Evolutionary conservation across 2,329 filamentous ascomycete species (phyloP).

Genomic region (Cladobotryum protrusum): DNA sequence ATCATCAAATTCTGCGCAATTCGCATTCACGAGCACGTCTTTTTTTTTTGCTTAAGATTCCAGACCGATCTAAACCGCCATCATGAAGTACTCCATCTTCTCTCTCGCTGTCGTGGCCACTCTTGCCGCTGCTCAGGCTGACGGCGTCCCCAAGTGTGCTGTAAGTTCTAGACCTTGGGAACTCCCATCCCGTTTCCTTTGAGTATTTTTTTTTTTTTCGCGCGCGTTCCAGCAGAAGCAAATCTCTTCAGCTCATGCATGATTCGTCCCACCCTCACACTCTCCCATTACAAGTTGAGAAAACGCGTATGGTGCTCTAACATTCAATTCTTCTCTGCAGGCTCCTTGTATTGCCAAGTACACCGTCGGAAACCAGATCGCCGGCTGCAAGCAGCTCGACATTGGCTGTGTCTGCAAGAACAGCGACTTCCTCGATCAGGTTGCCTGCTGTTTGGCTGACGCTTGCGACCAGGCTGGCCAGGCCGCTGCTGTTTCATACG

Average conservation of each 20-base stretch:
- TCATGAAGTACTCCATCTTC: conserved; percentile 31
- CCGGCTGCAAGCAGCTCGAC: conserved; percentile 33
- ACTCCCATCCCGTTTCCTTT: not conserved
- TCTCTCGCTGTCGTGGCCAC: conserved; percentile 25
- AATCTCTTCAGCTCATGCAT: not conserved
- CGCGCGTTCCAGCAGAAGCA: not conserved
- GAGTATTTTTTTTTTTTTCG: not conserved
- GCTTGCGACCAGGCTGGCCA: conserved; percentile 29
- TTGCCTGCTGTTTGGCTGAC: conserved; percentile 36
- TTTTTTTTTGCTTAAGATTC: no score
- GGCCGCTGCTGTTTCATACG: conserved; percentile 30
- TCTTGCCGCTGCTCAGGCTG: conserved; percentile 29
- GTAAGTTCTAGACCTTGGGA: conserved; percentile 24
- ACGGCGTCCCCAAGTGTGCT: conserved; percentile 31
- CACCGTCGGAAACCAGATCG: conserved; percentile 28
- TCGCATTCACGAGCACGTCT: not conserved
- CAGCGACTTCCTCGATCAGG: conserved; percentile 31
- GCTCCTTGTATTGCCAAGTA: conserved; percentile 28
- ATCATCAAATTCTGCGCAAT: not conserved
- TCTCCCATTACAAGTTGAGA: no score
- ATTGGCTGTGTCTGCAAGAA: conserved; percentile 38
- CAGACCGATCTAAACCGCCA: conserved; percentile 11
- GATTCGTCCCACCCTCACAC: no score
- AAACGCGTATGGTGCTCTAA: no score
- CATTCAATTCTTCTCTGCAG: conserved; percentile 13